Evolutionary conservation across 805 yeast genomes (phyloP), one percentile per base, ranked within the genome.

Genomic region (Scheffersomyces ergatensis): DNA sequence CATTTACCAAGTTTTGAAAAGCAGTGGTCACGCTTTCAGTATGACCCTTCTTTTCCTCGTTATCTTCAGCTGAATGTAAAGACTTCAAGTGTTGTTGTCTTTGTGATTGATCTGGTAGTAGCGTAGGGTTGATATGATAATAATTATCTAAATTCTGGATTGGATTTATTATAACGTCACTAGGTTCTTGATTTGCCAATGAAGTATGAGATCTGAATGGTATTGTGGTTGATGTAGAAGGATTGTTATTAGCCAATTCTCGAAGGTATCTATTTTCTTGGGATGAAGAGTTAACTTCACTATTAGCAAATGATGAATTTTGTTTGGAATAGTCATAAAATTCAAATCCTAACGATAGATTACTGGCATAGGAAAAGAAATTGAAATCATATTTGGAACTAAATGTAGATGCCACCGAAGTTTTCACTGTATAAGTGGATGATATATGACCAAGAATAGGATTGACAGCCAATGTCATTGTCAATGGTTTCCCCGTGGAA

Each of bases 361-460:
- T 87, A 39, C 96, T 85, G 48, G 87, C 85, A 54, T 92, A 90
- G 0, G 98, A 92, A 57, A 87, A 92, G 39, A 89, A 65, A 56
- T 93, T 93, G 62, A 93, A 92, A 54, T 88, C 96, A 55, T 89
- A 90, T 43, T 84, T 77, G 4, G 96, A 85, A 35, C 89, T 80
- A 40, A 92, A 82, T 0, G 95, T 83, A 1, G 92, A 79, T 23
- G 78, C 75, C 2, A 80, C 73, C 4, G 87, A 79, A 0, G 97
- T 86, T 53, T 83, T 82, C 25, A 89, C 88, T 1, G 96, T 80
- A 57, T 90, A 93, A 0, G 96, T 84, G 1, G 95, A 83, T 2
- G 95, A 83, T 2, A 93, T 63, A 49, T 89, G 90, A 2, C 99
- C 99, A 57, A 92, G 69, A 13, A 93, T 68, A 1, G 99, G 99